Evolutionary conservation across 164 flowering plant genomes (phyloP), one percentile per base, ranked within the genome.

Genomic region (Hamamelis virginiana): DNA sequence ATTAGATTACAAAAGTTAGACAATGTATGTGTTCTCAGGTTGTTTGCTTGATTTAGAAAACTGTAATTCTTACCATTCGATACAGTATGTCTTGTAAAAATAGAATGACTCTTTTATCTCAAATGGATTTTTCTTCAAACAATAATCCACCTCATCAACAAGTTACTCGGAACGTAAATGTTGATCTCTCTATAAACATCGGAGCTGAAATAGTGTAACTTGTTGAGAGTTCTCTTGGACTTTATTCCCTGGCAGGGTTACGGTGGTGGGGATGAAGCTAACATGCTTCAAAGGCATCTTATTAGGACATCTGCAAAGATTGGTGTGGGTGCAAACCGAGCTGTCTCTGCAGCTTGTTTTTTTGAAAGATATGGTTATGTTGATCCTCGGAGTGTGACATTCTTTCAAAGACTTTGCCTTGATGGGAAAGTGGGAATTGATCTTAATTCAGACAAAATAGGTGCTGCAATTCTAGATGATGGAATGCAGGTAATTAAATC

Each of bases 241-340:
- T 59, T 46, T 64, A 26, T n/a, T 59, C 25, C 13, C 26, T 73
- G 59, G n/a, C 81, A 91, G 96, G 98, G 98, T 55, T 94, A 94
- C 86, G 92, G 85, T 65, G 94, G 98, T 64, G 98, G 90, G 21
- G 98, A 94, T 84, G 97, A 94, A 81, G 93, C 84, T 68, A 86
- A 60, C 71, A 94, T 94, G 98, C 95, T 92, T 50, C 79, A 71
- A 61, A 86, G 96, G 80, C 93, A 86, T 79, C 81, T 92, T 50
- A 18, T 26, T 33, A 74, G 74, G 59, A 86, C 83, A 47, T 78
- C 87, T 58, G 79, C 79, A 33, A 90, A 80, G 77, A 76, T 92
- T 75, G 98, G 97, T 64, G 81, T 89, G 13, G 97, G 97, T 62
- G 92, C 87, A 19, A 82, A 90, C 66, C 76, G 97, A 55, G 80